These are phyloP conservation scores for Sporothrix variecibatus DNA, from an alignment of 2,329 filamentous ascomycete genomes.

Conservation along the genomic window DNA sequence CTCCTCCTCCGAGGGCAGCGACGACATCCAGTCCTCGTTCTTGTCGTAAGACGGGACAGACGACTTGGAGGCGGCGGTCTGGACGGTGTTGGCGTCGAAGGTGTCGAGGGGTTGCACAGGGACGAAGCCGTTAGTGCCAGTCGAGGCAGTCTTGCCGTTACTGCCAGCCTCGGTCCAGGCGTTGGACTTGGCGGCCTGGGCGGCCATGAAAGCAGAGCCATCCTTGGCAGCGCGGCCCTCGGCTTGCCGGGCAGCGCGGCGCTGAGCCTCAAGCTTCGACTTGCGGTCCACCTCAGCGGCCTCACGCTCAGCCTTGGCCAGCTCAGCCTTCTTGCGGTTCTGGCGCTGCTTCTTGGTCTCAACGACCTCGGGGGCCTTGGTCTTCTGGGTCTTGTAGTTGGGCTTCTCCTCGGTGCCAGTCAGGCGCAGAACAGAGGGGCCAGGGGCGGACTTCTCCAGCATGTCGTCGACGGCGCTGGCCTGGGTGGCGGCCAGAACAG, in stretches of 20 bases:
- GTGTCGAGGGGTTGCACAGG: slow-evolving; percentile 60
- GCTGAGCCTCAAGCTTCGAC: slow-evolving; percentile 76
- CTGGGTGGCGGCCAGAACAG: slow-evolving; percentile 56
- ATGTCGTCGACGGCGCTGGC: slow-evolving; percentile 82
- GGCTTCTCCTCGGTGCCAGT: slow-evolving; percentile 59
- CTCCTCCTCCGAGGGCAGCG: slow-evolving; percentile 62
- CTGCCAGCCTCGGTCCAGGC: slow-evolving; percentile 41
- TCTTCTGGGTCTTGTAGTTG: slow-evolving; percentile 64
- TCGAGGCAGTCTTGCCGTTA: slow-evolving; percentile 45
- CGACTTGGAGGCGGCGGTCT: slow-evolving; percentile 34
- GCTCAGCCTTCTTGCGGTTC: slow-evolving; percentile 85
- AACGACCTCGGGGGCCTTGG: slow-evolving; percentile 62
- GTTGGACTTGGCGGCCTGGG: slow-evolving; percentile 41
- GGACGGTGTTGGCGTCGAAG: slow-evolving; percentile 44
- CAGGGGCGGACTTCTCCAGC: slow-evolving; percentile 72
- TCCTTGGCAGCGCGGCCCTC: slow-evolving; percentile 84
- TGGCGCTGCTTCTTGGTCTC: slow-evolving; percentile 96
- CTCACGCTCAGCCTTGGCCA: slow-evolving; percentile 71
- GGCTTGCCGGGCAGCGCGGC: slow-evolving; percentile 75
- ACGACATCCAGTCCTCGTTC: slow-evolving; percentile 51
- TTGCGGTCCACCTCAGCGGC: slow-evolving; percentile 79
- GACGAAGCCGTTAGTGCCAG: slow-evolving; percentile 41
- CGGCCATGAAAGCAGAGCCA: slow-evolving; percentile 62
- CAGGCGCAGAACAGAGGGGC: slow-evolving; percentile 75
- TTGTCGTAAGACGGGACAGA: slow-evolving; percentile 38